A percentile compares a stretch with the other conserved stretches of the same genome.
phyloP scores from a whole-genome alignment of 176 grass and related monocot genomes.

The Musa acuminata region DNA sequence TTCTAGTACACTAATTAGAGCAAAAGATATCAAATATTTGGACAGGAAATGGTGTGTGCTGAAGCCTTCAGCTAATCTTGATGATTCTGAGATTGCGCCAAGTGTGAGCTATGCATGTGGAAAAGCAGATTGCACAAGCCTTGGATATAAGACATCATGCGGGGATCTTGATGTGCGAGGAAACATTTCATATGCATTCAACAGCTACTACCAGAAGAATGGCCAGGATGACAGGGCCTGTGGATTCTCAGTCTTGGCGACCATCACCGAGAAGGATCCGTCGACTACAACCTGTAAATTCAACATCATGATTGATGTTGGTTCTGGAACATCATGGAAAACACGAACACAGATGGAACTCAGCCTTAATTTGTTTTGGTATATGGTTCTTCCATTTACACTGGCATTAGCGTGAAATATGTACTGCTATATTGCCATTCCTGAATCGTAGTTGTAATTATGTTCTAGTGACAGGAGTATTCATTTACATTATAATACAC shows the following conservation, averaged over 20 bases:
- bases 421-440: background rate
- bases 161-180: conserved; percentile 23
- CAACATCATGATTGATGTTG: conserved; percentile 68
- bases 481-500: background rate
- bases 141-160: conserved; percentile 75
- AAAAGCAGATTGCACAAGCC: conserved; percentile 71
- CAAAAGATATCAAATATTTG: conserved; percentile 47
- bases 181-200: too few species aligned
- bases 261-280: conserved; percentile 54
- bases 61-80: conserved; percentile 46
- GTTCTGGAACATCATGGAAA: conserved; percentile 16
- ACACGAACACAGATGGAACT: background rate
- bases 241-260: conserved; percentile 56
- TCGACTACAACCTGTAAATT: conserved; percentile 67
- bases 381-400: background rate
- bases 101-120: conserved; percentile 58
- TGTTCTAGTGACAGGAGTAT: background rate
- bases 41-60: conserved; percentile 88
- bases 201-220: conserved; percentile 15
- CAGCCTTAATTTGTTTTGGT: background rate
- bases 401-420: background rate
- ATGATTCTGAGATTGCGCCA: conserved; percentile 31
- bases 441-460: background rate
- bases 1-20: conserved; percentile 28
- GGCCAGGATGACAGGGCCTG: conserved; percentile 81